Evolutionary conservation across 2,329 filamentous ascomycete genomes (phyloP), one percentile per base, ranked within the genome.

Genomic region (Pseudopyrenochaeta lycopersici): DNA sequence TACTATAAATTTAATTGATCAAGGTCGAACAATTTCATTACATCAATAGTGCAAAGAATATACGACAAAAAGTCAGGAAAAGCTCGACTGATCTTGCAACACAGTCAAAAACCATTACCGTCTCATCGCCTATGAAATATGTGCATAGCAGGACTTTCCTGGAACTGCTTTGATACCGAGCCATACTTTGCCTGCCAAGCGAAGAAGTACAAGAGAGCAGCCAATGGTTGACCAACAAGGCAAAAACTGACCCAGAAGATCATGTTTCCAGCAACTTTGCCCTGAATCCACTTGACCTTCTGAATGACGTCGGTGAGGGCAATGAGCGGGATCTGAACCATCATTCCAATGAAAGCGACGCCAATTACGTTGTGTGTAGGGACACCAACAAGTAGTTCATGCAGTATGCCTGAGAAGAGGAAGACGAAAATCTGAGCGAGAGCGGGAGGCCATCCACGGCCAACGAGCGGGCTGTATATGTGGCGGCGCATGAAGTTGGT

Each of bases 171-270:
- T 10, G 80, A 91, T 18, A 93, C 89, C 67, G 89, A 92, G 11
- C 95, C 95, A 73, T 97, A 97, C 80, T 98, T 98, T 49, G 92
- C 92, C 78, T 98, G 94, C 94, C 95, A 99, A 1, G 93, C 93
- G 73, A 98, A 98, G 76, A 97, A 99, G 76, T 99, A 99, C 73
- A 96, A 82, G 55, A 99, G 80, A 0, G 92, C 93, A 1, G 92
- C 95, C 65, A 98, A 85, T 0, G 95, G 95, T 80, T 99, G 95
- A 3, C 95, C 95, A 11, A 99, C 90, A 2, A 98, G 86, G 61
- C 94, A 97, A 72, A 99, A 99, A 11, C 90, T 94, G 17, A 97
- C 83, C 95, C 95, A 98, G 76, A 99, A 99, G 52, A 96, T 93
- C 69, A 89, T 88, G 75, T 99, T 99, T 1, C 95, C 95, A 23